Base-by-base conservation (phyloP, 1,284 basidiomycete species). In the Meripilus lineatus region DNA sequence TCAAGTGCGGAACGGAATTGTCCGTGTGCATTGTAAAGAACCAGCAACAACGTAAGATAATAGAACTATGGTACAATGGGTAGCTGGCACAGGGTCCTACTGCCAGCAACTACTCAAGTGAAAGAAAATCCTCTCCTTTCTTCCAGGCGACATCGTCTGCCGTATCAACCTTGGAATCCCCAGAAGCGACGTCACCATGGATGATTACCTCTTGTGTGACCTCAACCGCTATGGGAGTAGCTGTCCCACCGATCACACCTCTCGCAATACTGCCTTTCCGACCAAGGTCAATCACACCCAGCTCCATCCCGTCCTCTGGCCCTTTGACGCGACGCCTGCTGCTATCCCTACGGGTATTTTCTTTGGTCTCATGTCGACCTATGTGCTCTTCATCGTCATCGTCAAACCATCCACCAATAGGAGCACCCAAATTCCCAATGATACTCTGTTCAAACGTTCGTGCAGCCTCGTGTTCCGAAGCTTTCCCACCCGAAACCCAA, bases 401-500 rank as follows among this genome's bases (percentile, higher is more conserved):
- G 20, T 48, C 47, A 14, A 11, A 18, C 46, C 41, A 48, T n/a
- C 23, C 23, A 3, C 30, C 25, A 4, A 58, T 40, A n/a, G 49
- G 50, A 8, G 51, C 55, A 15, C 56, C 56, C 40, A 58, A 49
- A 45, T 58, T 58, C 24, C 56, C 56, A 28, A 58, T 51, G 38
- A 58, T 46, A 42, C 48, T 55, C n/a, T 48, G 43, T 44, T 47
- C 47, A 49, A 58, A 55, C 14, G 51, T 48, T 8, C 33, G 34
- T 4, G 25, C 25, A 14, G 14, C 30, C 7, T 26, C 38, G n/a
- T n/a, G n/a, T n/a, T n/a, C 28, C 28, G 28, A 30, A 30, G 28
- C 28, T 30, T 17, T 18, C 37, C 10, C 15, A 23, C n/a, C 28
- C 28, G 28, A 8, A 10, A 30, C 11, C 3, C 22, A 11, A 25